Conservation (phyloP, 2,329 filamentous ascomycete species). For the Hymenoscyphus salicellus region DNA sequence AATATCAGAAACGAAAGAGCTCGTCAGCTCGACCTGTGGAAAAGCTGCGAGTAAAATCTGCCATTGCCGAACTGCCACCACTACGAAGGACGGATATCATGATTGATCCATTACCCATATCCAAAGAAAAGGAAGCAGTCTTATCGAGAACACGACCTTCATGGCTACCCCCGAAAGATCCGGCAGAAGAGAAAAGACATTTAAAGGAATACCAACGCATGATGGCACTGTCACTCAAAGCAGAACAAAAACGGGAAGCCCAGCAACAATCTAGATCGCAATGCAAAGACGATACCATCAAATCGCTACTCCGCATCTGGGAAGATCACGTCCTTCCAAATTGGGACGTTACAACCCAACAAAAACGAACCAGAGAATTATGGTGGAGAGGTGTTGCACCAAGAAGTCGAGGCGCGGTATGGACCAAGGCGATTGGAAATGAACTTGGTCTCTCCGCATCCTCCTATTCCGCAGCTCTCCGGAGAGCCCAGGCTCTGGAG, state of each 20-base stretch:
- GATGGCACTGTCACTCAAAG: constrained; percentile 64
- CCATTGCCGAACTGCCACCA: constrained; percentile 66
- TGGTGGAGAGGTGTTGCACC: constrained; percentile 81
- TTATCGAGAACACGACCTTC: constrained; percentile 76
- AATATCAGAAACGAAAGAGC: constrained; percentile 31
- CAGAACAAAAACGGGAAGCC: constrained; percentile 58
- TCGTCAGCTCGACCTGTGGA: constrained; percentile 40
- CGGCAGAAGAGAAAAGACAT: constrained; percentile 86
- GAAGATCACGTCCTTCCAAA: constrained; percentile 73
- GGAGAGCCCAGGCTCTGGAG: constrained; percentile 63
- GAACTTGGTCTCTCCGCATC: constrained; percentile 48
- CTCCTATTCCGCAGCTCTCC: constrained; percentile 69
- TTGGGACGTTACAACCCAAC: constrained; percentile 68
- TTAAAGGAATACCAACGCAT: constrained; percentile 81
- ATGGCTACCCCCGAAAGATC: constrained; percentile 83
- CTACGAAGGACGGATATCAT: constrained; percentile 63
- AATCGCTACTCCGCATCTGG: constrained; percentile 63
- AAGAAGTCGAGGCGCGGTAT: constrained; percentile 52
- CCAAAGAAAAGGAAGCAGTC: constrained; percentile 82
- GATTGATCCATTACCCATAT: constrained; percentile 79
- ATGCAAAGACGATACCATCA: constrained; percentile 53
- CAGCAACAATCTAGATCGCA: constrained; percentile 50
- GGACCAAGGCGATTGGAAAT: constrained; percentile 36
- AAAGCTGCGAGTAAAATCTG: constrained; percentile 58
- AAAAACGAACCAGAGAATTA: constrained; percentile 68